Evolutionary conservation across 495 filamentous ascomycete species (phyloP).

Genomic region (Chaetomium tenue): DNA sequence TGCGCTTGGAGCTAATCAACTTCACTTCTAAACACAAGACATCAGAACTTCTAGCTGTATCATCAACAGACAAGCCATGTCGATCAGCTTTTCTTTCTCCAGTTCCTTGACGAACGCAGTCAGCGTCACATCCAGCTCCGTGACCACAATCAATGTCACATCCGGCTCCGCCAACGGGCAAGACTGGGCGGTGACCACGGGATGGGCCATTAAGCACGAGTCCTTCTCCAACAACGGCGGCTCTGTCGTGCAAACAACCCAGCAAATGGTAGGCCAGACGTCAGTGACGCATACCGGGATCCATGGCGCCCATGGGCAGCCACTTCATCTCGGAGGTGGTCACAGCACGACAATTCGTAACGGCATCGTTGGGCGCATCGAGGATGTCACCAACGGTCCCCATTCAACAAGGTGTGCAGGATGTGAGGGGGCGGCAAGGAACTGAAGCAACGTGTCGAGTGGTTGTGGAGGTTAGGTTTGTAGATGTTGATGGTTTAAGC

Average conservation of each 20-base stretch:
- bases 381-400: background rate
- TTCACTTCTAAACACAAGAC: too few relatives aligned
- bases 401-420: background rate
- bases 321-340: background rate
- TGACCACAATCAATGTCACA: background rate
- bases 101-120: background rate
- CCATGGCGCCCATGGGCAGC: background rate
- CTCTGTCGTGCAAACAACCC: background rate
- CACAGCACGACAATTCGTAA: background rate
- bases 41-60: too few relatives aligned
- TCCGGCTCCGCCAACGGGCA: background rate
- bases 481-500: too few relatives aligned
- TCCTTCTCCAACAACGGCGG: background rate
- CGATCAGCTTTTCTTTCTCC: background rate
- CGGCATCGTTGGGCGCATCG: background rate
- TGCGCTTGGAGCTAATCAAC: too few relatives aligned
- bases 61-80: background rate
- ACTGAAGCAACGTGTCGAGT: background rate
- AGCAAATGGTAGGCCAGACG: background rate
- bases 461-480: too few relatives aligned
- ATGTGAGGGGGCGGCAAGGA: background rate
- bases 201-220: background rate
- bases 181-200: too few relatives aligned
- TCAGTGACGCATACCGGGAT: background rate
- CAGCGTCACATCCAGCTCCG: background rate